Evolutionary conservation across 1,284 basidiomycete genomes (phyloP), one percentile per base, ranked within the genome.

Genomic region (Rhodotorula sp.): DNA sequence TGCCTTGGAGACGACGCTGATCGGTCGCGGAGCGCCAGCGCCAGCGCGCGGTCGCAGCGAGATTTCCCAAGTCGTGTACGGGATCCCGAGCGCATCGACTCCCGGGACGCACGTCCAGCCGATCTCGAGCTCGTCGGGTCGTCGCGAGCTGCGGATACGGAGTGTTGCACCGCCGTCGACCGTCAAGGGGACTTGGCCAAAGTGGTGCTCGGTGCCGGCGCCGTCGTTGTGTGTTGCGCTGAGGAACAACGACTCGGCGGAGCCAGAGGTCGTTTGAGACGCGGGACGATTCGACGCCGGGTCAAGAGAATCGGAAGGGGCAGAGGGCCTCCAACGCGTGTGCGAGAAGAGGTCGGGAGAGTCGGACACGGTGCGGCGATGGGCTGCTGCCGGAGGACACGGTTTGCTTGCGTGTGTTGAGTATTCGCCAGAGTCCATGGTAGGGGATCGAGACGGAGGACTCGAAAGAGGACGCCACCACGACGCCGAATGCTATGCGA

Each of bases 91-190:
- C 6, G 59, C 67, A 12, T 72, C 70, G 42, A 64, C 18, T 12
- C 57, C 42, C 6, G 67, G 53, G 0, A 66, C 24, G 54, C 67
- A 69, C 7, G 29, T 58, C 67, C 67, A 69, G 7, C 61, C 53
- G 12, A 66, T 64, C 51, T 72, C 70, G 45, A 72, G 29, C 12
- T 72, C 70, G 30, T 72, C 67, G 14, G 70, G 70, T 4, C 62
- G 65, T 17, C 37, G 54, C 54, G 66, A 68, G 30, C 67, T 64
- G 48, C 58, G 64, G 51, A 72, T 14, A 33, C 64, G 63, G 17
- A 72, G 62, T 6, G 67, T 54, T n/a, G 49, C 49, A 24, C 49
- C 49, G 24, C 24, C n/a, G n/a, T 51, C 49, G 22, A n/a, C 24
- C 24, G 49, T n/a, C 49, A 51, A n/a, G 24, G 49, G 49, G 22